Conservation (phyloP, 2,329 filamentous ascomycete genomes). For the Aspergillus tamarii region DNA sequence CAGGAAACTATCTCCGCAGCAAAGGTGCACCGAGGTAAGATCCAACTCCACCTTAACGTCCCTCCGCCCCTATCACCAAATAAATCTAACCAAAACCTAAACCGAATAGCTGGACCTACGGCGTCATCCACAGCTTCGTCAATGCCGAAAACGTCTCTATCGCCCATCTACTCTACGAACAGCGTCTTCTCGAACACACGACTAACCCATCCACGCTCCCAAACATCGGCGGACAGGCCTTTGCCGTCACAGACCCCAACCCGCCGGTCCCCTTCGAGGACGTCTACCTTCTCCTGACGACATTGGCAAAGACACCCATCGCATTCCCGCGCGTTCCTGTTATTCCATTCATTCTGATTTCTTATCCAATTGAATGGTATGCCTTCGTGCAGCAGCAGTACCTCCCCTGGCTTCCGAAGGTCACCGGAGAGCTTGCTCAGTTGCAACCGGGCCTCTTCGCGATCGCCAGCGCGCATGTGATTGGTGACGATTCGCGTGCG, state of each 20-base stretch:
- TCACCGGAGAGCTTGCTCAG: slow-evolving; percentile 31
- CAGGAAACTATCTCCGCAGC: slow-evolving; percentile 44
- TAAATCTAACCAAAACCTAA: too few relatives aligned
- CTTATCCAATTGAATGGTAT: slow-evolving; percentile 38
- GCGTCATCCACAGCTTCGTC: slow-evolving; percentile 55
- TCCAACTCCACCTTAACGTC: neutral
- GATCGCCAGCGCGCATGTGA: slow-evolving; percentile 31
- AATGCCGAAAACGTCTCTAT: slow-evolving; percentile 57
- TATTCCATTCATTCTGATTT: slow-evolving; percentile 32
- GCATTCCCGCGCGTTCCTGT: slow-evolving; percentile 30
- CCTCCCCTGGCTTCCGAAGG: slow-evolving; percentile 28
- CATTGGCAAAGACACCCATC: slow-evolving; percentile 34
- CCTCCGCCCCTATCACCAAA: too few relatives aligned
- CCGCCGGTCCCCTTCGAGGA: slow-evolving; percentile 43
- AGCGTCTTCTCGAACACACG: slow-evolving; percentile 48
- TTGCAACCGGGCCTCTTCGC: slow-evolving; percentile 39
- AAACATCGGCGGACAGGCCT: slow-evolving; percentile 50
- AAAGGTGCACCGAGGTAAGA: slow-evolving; percentile 41
- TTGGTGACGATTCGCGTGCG: slow-evolving; percentile 36
- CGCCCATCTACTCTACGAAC: slow-evolving; percentile 58
- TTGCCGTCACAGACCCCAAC: slow-evolving; percentile 56
- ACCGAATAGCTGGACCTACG: slow-evolving; percentile 44
- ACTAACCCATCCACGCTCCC: slow-evolving; percentile 24
- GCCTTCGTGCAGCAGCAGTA: slow-evolving; percentile 31
- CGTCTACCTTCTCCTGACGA: slow-evolving; percentile 34